Evolutionary conservation across 371 early-diverging fungal genomes (phyloP).

Genomic region (Saksenaea vasiformis): DNA sequence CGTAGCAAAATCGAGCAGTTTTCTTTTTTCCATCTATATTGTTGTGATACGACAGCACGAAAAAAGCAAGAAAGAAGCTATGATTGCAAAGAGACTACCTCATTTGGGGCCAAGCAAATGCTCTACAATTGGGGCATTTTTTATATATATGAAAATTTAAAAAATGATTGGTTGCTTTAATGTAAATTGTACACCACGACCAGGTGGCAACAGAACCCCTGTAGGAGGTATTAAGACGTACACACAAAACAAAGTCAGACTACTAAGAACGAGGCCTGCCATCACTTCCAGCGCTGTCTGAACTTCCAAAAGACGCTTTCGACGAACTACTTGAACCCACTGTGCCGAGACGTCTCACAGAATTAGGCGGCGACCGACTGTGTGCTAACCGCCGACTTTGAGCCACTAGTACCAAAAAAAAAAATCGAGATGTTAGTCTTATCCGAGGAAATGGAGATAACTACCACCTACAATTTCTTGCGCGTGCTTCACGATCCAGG

Average conservation of each 20-base stretch:
- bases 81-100: not conserved
- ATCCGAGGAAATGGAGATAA: not conserved
- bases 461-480: slow-evolving; percentile 13
- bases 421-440: not conserved
- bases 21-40: not conserved
- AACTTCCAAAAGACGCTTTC: not conserved
- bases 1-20: not conserved
- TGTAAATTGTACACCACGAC: slow-evolving; percentile 1
- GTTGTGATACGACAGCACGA: not conserved
- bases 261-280: not conserved
- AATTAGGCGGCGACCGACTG: slow-evolving; percentile 7
- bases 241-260: not conserved
- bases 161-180: not conserved
- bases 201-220: not conserved
- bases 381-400: slow-evolving; percentile 15
- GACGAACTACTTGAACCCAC: slow-evolving; percentile 2
- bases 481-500: slow-evolving; percentile 31
- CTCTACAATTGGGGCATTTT: too few relatives aligned
- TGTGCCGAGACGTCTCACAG: not conserved
- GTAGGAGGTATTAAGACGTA: not conserved
- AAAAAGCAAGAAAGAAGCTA: not conserved
- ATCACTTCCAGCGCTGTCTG: not conserved
- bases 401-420: slow-evolving; percentile 9
- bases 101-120: not conserved
- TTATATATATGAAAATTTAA: not conserved